Base-by-base conservation (phyloP, 1,284 basidiomycete species). In the Ceratobasidium papillatum region DNA sequence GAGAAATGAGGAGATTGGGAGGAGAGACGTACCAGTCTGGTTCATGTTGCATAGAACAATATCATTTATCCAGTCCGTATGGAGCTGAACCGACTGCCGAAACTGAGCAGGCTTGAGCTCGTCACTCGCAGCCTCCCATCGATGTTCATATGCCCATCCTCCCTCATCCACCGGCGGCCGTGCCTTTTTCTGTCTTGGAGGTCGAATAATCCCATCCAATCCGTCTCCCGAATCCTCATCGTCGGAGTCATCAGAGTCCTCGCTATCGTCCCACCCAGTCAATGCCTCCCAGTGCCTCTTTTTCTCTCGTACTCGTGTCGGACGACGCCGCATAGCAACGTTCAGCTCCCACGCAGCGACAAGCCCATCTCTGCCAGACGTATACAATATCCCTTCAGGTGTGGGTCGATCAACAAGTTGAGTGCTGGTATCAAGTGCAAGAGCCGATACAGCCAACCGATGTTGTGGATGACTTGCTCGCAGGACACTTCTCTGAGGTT, bases 11-110 rank as follows among this genome's bases (percentile, higher is more conserved):
- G 49, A 43, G n/a, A 27, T 17, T 47, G 54, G 12, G 38, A 19
- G 41, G 66, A 47, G 45, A 41, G 17, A 80, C 86, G 73, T 72
- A 92, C 93, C 84, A 1, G 95, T 98, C 81, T 97, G 95, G 79
- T 98, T 96, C 77, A 91, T 86, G 80, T 98, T 97, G 84, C 94
- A 96, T 14, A 99, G 87, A 7, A 96, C 81, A 75, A 99, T 90
- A 80, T 99, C 97, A 82, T 98, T 99, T 59, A 99, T 90, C 98
- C 97, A 99, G 83, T 99, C 96, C 0, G 92, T 90, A 80, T 97
- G 95, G 11, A 89, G 88, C 81, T 97, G 94, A 3, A 91, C 89
- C 75, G 89, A 91, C 81, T 96, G 94, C 59, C 95, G 87, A 80
- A 96, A 96, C 1, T 77, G 14, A 14, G 71, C 41, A 61, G 85